These are phyloP conservation scores for Fragaria nilgerrensis DNA, from an alignment of 306 rosid genomes.

Conservation along the genomic window DNA sequence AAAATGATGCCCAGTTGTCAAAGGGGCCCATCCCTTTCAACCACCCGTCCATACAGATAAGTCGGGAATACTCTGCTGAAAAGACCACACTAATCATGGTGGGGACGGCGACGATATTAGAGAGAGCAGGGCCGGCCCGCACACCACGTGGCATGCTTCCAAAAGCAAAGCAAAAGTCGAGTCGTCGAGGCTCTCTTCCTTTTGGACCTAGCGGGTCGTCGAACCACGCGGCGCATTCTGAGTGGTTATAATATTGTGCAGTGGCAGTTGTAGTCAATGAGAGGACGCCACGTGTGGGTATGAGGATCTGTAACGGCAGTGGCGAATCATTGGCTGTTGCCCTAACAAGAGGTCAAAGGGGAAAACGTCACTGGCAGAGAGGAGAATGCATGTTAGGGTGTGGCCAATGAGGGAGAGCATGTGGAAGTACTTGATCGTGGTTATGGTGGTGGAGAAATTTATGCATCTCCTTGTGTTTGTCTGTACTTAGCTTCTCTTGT, in stretches of 20 bases:
- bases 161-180: neutral
- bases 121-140: constrained; percentile 26
- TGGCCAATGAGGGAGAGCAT: neutral
- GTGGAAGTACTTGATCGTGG: neutral
- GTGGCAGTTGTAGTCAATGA: neutral
- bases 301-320: neutral
- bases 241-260: neutral
- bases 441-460: neutral
- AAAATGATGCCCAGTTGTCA: neutral
- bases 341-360: neutral
- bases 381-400: neutral
- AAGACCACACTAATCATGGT: constrained; percentile 26
- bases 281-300: neutral
- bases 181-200: neutral
- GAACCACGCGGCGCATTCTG: neutral
- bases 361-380: neutral
- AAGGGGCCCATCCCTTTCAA: constrained; percentile 23
- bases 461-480: neutral
- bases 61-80: constrained; percentile 32
- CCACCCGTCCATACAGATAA: constrained; percentile 5
- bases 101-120: constrained; percentile 29
- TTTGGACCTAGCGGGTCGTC: neutral
- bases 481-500: neutral
- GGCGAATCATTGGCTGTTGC: neutral
- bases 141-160: constrained; percentile 36